Evolutionary conservation across 768 basidiomycete species (phyloP), one percentile per base, ranked within the genome.

Genomic region (Tylopilus sp.): DNA sequence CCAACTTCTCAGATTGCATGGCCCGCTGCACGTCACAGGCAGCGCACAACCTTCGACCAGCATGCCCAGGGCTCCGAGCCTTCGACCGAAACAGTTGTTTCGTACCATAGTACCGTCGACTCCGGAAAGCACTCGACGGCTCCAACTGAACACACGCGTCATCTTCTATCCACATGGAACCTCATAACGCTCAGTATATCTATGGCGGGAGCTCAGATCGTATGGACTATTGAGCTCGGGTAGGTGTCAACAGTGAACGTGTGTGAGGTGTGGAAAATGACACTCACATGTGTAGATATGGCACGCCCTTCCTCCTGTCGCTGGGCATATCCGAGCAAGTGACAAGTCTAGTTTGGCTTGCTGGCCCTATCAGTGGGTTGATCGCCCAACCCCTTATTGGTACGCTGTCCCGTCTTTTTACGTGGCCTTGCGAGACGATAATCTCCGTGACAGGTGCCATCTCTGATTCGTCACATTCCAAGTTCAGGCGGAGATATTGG

Each of bases 341-440:
- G 15, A 98, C 97, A 0, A 88, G 91, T 48, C 79, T 98, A 8
- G 95, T 99, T 31, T 99, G 97, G 97, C 78, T 91, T 35, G 90
- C 89, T 50, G 90, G 95, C 10, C 97, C 97, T 5, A 91, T 99
- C 53, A 93, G 91, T 55, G 97, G 97, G 15, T 76, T 99, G 41
- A 75, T 99, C 45, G 94, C 94, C 5, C 97, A 99, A 67, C 97
- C 97, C n/a, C 77, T 98, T 49, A 97, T 99, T 60, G 97, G 95
- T 91, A n/a, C 40, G 51, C 51, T 15, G 17, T 3, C 18, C 17
- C 30, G 15, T 51, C 9, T 25, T 36, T 48, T 38, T 44, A 49
- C 12, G 45, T 28, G 30, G 21, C 40, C 25, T 40, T 18, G 40
- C 42, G 23, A 33, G 47, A 22, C 20, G 49, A 25, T 55, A 17